Base-by-base conservation (phyloP, 176 grass and related monocot species). In the Eleusine indica region DNA sequence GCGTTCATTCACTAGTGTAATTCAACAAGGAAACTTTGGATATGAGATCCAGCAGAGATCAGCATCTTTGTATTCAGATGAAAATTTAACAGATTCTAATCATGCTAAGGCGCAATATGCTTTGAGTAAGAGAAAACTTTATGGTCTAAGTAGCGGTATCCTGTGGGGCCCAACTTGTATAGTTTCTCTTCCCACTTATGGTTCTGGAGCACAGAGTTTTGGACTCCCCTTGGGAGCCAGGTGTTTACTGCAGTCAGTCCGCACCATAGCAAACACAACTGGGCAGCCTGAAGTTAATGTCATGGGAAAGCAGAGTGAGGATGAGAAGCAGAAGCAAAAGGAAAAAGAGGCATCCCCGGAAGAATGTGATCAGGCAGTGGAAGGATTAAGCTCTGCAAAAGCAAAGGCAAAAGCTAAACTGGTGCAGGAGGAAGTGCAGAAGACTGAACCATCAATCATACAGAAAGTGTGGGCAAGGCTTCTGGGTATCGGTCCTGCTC, bases 321-420 rank as follows among this genome's bases (percentile, higher is more conserved):
- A 90, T 71, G 87, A 87, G 65, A 83, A 83, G 68, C 56, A 76
- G 65, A 85, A 83, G 60, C 84, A 93, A 64, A 52, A 70, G 62
- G 91, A 88, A 62, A 98, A 88, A 63, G 93, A 95, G 69, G 83
- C 91, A 44, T 95, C 91, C 18, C 93, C 96, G 4, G 93, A 98
- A 87, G 85, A 98, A 82, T 98, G 92, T 77, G 93, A 98, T 82
- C 93, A 95, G 73, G 93, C 96, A 29, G 91, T 98, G 21, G 93
- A 98, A 94, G 93, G 89, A 37, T 82, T 93, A 57, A 95, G 91
- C 80, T 88, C 87, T 65, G 93, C 92, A 83, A 98, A 93, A 86
- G 92, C 93, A 22, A 95, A 98, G 79, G 93, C 87, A 12, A 94
- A 94, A 87, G 89, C 91, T 48, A 98, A 91, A 56, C 80, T 87